Base-by-base conservation (phyloP, 768 basidiomycete genomes). In the Lactarius sp. region DNA sequence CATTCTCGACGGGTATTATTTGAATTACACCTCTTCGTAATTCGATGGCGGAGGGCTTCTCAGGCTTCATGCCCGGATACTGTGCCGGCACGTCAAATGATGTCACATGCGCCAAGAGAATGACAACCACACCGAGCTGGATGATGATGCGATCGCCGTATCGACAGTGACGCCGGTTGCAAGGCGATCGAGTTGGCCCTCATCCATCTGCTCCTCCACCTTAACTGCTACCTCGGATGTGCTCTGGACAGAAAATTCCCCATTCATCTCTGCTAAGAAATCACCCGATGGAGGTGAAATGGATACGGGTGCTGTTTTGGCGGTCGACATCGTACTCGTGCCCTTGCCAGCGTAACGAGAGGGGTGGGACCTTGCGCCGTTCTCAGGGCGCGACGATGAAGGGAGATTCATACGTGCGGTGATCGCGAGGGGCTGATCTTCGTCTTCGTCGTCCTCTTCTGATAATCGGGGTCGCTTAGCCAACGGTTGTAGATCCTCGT, bases 1-100 rank as follows among this genome's bases (percentile, higher is more conserved):
- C 90, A 67, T 96, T 96, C 66, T 90, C 85, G 1, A 97, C 92
- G 20, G 94, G 85, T 0, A 83, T 82, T 57, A 97, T 86, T 65
- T 85, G 81, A 69, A 98, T 98, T 64, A 96, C 79, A 6, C 90
- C 88, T 64, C 83, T 85, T 3, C 88, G 84, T 66, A 96, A 79
- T 71, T 98, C 96, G 20, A 87, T 75, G 16, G 84, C 80, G 3
- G 94, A 88, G 14, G 87, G 85, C 68, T 95, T 92, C 70, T 93
- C 91, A 5, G 84, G 74, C 71, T 82, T 85, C 52, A 75, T 70
- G 27, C 81, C 76, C 4, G 83, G 79, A 84, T 89, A 62, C 18
- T 66, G 67, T 18, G 36, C 36, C 14, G 52, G 8, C 42, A 44
- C 46, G 61, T 68, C 53, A 62, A 31, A 14, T 14, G 6, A 41